Base-by-base conservation (phyloP, 2,329 filamentous ascomycete genomes). In the Didymella segeticola region DNA sequence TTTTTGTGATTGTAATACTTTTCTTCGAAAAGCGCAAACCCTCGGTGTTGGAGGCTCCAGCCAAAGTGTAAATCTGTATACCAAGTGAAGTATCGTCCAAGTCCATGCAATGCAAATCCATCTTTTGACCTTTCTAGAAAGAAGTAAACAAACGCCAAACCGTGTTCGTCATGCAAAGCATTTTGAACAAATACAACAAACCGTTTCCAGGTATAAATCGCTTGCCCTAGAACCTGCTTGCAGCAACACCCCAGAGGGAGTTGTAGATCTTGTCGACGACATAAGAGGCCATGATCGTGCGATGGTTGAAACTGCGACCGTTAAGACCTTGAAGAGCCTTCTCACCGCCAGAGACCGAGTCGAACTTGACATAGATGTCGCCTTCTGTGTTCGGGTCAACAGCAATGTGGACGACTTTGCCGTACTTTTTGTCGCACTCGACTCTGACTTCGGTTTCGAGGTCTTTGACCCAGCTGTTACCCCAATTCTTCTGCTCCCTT, bases 231-330 rank as follows among this genome's bases (percentile, higher is more conserved):
- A 68, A 64, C 42, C 55, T 70, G 59, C 59, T 63, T 14, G 70
- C 68, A 39, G 69, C 68, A 49, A 63, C 61, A 48, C 61, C 65
- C 63, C 63, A 96, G 78, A 96, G 86, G 83, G 90, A 96, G 86
- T 91, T 95, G 86, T 98, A 99, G 80, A 99, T 91, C 71, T 93
- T 93, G 78, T 99, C 95, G 76, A 98, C 93, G 79, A 99, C 91
- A 76, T 93, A 95, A 62, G 92, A 89, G 68, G 93, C 95, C 74
- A 90, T 93, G 76, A 99, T 96, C 82, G 91, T 91, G 71, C 88
- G 86, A 70, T 91, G 91, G 72, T 91, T 95, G 78, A 99, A 99
- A 78, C 90, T 96, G 73, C 95, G 89, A 71, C 95, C 95, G 77
- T 99, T 98, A 60, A 99, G 86, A 72, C 95, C 95, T 76, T 96